These are phyloP conservation scores for Naganishia antarctica DNA, from an alignment of 768 basidiomycete genomes.

Conservation along the genomic window DNA sequence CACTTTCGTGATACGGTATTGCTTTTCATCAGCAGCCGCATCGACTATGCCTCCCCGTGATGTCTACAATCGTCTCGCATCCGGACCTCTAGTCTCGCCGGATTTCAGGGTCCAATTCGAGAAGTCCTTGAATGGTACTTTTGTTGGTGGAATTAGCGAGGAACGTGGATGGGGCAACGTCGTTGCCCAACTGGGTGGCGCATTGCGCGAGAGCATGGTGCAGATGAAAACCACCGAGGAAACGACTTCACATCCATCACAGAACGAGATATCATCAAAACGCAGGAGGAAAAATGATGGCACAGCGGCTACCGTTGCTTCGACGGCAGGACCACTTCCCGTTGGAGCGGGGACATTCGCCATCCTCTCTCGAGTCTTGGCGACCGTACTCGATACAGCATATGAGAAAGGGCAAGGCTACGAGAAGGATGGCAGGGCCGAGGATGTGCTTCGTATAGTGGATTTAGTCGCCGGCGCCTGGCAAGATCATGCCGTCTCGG, in stretches of 20 bases:
- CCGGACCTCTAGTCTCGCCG: conserved; percentile 9
- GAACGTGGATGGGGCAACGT: conserved; percentile 19
- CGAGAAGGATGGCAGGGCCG: conserved; percentile 5
- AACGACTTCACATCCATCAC: not conserved
- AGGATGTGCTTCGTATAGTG: conserved; percentile 2
- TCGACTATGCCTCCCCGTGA: not conserved
- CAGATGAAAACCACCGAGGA: not conserved
- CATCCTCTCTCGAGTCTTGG: conserved; percentile 11
- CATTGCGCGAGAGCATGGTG: not conserved
- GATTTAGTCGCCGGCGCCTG: not conserved
- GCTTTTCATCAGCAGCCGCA: not conserved
- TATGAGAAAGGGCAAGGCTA: conserved; percentile 10
- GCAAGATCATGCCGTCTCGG: not conserved
- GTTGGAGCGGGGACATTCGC: conserved; percentile 5
- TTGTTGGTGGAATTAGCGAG: conserved; percentile 15
- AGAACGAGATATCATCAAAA: conserved; percentile 7
- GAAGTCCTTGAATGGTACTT: conserved; percentile 1
- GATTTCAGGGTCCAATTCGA: conserved; percentile 3
- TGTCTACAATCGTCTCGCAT: conserved; percentile 8
- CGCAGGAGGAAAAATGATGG: conserved; percentile 21
- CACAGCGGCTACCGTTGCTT: not conserved
- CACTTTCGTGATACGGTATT: conserved; percentile 1
- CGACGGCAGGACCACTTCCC: not conserved
- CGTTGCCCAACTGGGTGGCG: not conserved
- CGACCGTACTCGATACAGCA: conserved; percentile 7